These are phyloP conservation scores for Cubamyces lactineus DNA, from an alignment of 768 basidiomycete genomes.

Conservation along the genomic window DNA sequence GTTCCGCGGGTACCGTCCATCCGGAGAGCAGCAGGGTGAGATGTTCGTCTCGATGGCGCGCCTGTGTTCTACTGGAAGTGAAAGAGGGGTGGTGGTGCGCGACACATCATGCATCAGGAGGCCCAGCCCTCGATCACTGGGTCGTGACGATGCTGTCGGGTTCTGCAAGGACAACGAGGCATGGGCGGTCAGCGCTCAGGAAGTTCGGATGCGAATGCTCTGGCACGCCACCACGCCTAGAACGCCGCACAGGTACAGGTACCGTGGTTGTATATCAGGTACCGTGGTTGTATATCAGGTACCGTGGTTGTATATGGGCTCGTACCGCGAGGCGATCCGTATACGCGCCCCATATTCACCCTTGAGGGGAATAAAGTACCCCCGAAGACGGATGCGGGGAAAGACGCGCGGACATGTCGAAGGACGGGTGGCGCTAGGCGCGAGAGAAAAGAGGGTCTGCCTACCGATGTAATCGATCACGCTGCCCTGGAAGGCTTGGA, in stretches of 20 bases:
- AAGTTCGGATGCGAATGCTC: background rate
- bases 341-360: too few relatives aligned
- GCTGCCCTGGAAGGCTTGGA: conserved; percentile 39
- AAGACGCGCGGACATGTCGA: background rate
- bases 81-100: background rate
- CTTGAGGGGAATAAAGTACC: background rate
- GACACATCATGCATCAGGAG: background rate
- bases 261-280: too few relatives aligned
- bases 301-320: background rate
- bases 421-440: background rate
- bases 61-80: too few relatives aligned
- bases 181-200: conserved; percentile 18
- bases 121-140: conserved; percentile 33
- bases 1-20: background rate
- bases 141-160: conserved; percentile 46
- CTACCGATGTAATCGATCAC: conserved; percentile 53
- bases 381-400: background rate
- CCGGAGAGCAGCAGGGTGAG: too few relatives aligned
- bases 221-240: background rate
- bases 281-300: too few relatives aligned
- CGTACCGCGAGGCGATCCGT: background rate
- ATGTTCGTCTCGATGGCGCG: too few relatives aligned
- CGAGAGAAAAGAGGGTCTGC: conserved; percentile 12
- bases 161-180: conserved; percentile 37
- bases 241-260: background rate